Base-by-base conservation (phyloP, 1,284 basidiomycete genomes). In the Cutaneotrichosporon cavernicola region DNA sequence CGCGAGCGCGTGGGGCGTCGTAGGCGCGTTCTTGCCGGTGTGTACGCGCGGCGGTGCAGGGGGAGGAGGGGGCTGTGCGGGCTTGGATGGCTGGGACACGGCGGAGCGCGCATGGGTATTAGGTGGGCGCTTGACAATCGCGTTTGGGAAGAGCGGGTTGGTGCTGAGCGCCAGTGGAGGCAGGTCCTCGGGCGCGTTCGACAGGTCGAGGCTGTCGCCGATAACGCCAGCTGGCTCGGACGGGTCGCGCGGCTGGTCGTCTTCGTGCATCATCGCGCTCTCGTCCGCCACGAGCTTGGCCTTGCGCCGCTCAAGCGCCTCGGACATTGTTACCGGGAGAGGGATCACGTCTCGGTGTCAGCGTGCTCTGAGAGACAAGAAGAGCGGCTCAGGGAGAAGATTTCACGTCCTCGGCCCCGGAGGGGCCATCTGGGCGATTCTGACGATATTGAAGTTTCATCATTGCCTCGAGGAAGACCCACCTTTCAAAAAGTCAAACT, bases 401-500 rank as follows among this genome's bases (percentile, higher is more conserved):
- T 79, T 78, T 65, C 58, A 60, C 63, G 65, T 73, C 73, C 63
- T 72, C 36, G 56, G 53, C 58, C 36, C n/a, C 34, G 30, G 36
- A 49, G 58, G 30, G 65, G 64, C 65, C 57, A 51, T 69, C 70
- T 63, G 65, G 58, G 58, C 60, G 71, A 72, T 69, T 69, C 65
- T 73, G 73, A 76, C 58, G 58, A 60, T 60, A 52, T 18, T 73
- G 73, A 68, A 56, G 59, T 72, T 65, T 71, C 70, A 67, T 75
- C 73, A 62, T 74, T 66, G 63, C 63, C 56, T 18, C 36, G 57
- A 21, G 26, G 56, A 52, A 31, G 49, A 46, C 40, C 47, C 60
- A 76, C 80, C 80, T 68, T 66, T 67, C 10, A 81, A 60, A 60
- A 81, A 81, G 46, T 77, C 74, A 58, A 81, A 80, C 61, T 81